Evolutionary conservation across 129 eudicot species (phyloP).

Genomic region (Flaveria robusta): DNA sequence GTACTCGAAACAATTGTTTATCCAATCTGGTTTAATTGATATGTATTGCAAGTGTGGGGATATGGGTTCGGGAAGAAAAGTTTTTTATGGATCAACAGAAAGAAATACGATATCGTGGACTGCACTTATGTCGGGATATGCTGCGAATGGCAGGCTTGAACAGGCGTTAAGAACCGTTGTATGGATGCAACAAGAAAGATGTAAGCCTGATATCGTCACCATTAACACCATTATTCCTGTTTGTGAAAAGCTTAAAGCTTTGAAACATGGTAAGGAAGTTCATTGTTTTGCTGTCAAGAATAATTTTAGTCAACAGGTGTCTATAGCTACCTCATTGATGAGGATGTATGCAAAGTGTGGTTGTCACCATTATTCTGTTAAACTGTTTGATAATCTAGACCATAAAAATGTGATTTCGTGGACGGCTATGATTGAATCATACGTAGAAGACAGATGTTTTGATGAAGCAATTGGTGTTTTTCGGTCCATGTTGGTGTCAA

Average conservation of each 20-base stretch:
- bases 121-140: conserved; percentile 75
- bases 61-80: conserved; percentile 70
- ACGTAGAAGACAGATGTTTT: conserved; percentile 39
- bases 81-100: conserved; percentile 64
- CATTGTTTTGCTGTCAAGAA: conserved; percentile 72
- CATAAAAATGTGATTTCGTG: conserved; percentile 70
- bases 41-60: conserved; percentile 94
- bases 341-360: conserved; percentile 91
- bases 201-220: conserved; percentile 78
- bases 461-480: conserved; percentile 67
- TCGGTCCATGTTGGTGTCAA: conserved; percentile 64
- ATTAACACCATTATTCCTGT: conserved; percentile 78
- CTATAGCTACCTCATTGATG: conserved; percentile 67
- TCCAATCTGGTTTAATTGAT: conserved; percentile 74
- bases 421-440: conserved; percentile 81
- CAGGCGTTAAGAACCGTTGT: conserved; percentile 67
- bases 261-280: conserved; percentile 76
- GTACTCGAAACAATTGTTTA: conserved; percentile 62
- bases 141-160: conserved; percentile 61
- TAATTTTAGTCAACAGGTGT: conserved; percentile 46
- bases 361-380: conserved; percentile 38
- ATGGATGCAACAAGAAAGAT: conserved; percentile 97
- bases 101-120: conserved; percentile 83
- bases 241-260: conserved; percentile 64
- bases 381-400: conserved; percentile 53